A percentile compares a stretch with the other conserved stretches of the same genome.
Conservation (phyloP, 129 eudicot genomes). For the Flaveria linearis region DNA sequence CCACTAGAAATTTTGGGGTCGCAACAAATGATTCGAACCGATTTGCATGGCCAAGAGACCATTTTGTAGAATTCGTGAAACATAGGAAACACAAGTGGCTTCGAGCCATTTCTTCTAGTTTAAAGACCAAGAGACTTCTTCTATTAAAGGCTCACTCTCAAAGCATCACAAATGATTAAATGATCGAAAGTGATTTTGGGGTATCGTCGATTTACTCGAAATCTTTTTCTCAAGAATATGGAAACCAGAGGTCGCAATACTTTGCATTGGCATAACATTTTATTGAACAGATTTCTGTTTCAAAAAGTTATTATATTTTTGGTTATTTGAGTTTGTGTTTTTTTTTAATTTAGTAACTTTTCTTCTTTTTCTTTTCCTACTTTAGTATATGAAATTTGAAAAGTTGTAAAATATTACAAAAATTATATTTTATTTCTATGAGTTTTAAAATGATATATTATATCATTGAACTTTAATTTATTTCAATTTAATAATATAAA, state of each 20-base stretch:
- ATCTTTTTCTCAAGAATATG: background rate
- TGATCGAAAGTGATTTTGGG: background rate
- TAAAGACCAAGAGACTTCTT: slow-evolving; percentile 10
- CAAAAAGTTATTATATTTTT: background rate
- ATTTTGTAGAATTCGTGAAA: background rate
- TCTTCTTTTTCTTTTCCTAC: background rate
- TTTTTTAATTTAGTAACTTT: background rate
- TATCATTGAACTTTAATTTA: background rate
- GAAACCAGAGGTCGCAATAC: background rate
- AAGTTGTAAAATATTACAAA: background rate
- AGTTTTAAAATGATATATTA: background rate
- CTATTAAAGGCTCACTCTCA: slow-evolving; percentile 18
- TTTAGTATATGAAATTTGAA: too few relatives aligned
- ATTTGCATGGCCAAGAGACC: background rate
- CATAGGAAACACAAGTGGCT: slow-evolving; percentile 13
- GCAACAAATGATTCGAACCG: slow-evolving; percentile 11
- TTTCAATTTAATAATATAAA: too few relatives aligned
- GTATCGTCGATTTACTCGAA: background rate
- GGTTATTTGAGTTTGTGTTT: background rate
- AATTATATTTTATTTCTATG: background rate
- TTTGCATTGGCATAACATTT: slow-evolving; percentile 11
- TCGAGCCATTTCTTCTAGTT: background rate
- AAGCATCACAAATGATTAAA: background rate
- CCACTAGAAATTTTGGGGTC: slow-evolving; percentile 9
- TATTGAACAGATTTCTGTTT: background rate